Percentiles rank a stretch among this genome's conserved stretches.
phyloP scores from a whole-genome alignment of 805 yeast species.

The Candida hispaniensis region DNA sequence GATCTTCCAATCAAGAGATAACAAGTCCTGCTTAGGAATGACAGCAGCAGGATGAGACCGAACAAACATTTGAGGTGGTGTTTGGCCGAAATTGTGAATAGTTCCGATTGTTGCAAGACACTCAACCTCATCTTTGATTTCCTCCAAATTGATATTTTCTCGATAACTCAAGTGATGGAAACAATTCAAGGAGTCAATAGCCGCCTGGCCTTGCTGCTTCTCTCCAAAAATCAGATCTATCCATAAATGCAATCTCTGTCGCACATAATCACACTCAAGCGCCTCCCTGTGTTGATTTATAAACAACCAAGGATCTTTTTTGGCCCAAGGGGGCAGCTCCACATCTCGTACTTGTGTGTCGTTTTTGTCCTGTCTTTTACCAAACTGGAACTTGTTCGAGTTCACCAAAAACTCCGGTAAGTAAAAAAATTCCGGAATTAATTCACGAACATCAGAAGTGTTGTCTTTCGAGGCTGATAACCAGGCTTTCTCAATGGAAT shows the following conservation, averaged over 20 bases:
- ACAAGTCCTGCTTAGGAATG: slow-evolving; percentile 28
- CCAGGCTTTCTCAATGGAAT: slow-evolving; percentile 73
- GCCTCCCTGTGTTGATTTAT: slow-evolving; percentile 72
- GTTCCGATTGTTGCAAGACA: slow-evolving; percentile 69
- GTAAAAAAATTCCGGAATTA: slow-evolving; percentile 77
- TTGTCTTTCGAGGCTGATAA: slow-evolving; percentile 64
- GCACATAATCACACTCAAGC: slow-evolving; percentile 70
- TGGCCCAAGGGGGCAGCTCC: slow-evolving; percentile 72
- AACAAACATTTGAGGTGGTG: slow-evolving; percentile 62
- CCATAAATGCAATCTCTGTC: slow-evolving; percentile 69
- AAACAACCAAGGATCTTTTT: slow-evolving; percentile 62
- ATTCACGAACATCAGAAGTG: slow-evolving; percentile 79
- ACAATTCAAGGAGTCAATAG: slow-evolving; percentile 58
- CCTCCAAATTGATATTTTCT: slow-evolving; percentile 71
- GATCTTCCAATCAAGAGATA: slow-evolving; percentile 1
- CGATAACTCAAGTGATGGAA: slow-evolving; percentile 77
- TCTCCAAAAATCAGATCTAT: slow-evolving; percentile 75
- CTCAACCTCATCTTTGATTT: slow-evolving; percentile 62
- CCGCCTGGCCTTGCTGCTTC: slow-evolving; percentile 65
- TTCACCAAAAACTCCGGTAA: slow-evolving; percentile 70
- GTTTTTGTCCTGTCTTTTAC: slow-evolving; percentile 50
- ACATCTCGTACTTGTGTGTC: slow-evolving; percentile 45
- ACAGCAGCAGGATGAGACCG: slow-evolving; percentile 53
- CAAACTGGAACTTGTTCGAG: slow-evolving; percentile 57
- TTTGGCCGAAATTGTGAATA: slow-evolving; percentile 87